Evolutionary conservation across 2,329 filamentous ascomycete species (phyloP).

Genomic region (Talaromyces pinophilus): DNA sequence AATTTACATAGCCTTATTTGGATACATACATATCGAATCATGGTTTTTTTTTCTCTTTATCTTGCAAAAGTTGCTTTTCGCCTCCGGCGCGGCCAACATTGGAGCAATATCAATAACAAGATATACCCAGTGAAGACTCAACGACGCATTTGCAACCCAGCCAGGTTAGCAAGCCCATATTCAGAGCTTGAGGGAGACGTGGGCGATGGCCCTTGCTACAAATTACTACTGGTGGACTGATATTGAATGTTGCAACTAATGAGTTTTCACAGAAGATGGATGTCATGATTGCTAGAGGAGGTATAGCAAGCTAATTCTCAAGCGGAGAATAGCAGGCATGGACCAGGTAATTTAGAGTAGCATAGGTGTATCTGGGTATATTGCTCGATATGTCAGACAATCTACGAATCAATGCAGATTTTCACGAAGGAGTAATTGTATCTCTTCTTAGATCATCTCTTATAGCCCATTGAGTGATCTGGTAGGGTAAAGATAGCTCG

Average conservation of each 20-base stretch:
- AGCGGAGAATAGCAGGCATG: not conserved
- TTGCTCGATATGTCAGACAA: not conserved
- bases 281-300: not conserved
- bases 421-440: no score
- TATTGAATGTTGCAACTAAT: not conserved
- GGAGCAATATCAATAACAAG: not conserved
- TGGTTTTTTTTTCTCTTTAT: not conserved
- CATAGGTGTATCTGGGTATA: not conserved
- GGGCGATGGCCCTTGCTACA: not conserved
- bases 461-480: not conserved
- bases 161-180: not conserved
- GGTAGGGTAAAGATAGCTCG: not conserved
- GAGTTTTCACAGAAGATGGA: not conserved
- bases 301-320: not conserved
- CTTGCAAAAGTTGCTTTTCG: not conserved
- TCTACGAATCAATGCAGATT: no score
- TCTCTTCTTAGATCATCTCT: no score
- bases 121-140: not conserved
- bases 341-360: not conserved
- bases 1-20: no score
- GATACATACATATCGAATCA: no score
- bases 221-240: not conserved
- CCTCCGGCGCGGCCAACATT: not conserved
- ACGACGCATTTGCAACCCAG: no score
- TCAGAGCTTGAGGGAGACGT: not conserved